These are phyloP conservation scores for Tubosaeta sp. DNA, from an alignment of 768 basidiomycete species.

Conservation along the genomic window DNA sequence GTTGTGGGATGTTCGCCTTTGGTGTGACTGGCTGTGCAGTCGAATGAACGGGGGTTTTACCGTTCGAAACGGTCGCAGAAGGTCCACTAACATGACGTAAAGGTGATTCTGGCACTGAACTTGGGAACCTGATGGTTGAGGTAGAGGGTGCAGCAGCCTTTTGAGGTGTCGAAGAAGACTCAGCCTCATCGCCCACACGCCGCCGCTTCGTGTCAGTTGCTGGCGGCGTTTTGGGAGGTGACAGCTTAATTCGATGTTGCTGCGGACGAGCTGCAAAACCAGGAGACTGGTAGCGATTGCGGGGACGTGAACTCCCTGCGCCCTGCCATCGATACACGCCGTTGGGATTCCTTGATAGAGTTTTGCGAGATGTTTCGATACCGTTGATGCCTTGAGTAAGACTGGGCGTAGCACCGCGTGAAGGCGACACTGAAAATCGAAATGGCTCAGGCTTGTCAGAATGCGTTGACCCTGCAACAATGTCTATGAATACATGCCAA, in stretches of 20 bases:
- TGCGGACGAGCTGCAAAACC: conserved; percentile 58
- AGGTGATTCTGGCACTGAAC: conserved; percentile 30
- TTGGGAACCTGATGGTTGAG: conserved; percentile 22
- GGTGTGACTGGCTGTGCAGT: conserved; percentile 22
- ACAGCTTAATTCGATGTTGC: conserved; percentile 42
- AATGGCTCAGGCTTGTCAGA: conserved; percentile 51
- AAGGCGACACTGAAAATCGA: conserved; percentile 50
- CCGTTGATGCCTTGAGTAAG: conserved; percentile 9
- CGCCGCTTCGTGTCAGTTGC: conserved; percentile 57
- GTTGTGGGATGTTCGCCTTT: conserved; percentile 22
- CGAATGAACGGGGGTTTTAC: conserved; percentile 20
- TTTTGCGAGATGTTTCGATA: conserved; percentile 43
- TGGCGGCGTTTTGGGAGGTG: conserved; percentile 34
- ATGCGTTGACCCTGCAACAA: conserved; percentile 19
- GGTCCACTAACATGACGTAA: conserved; percentile 24
- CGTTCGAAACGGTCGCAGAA: conserved; percentile 26
- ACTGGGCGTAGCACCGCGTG: conserved; percentile 28
- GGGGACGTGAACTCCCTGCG: conserved; percentile 64
- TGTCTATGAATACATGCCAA: conserved; percentile 8
- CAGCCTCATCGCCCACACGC: conserved; percentile 48
- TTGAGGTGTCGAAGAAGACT: conserved; percentile 34
- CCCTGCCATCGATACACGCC: conserved; percentile 71
- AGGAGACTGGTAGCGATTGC: conserved; percentile 70
- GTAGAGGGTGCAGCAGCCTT: conserved; percentile 25
- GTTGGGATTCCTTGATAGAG: conserved; percentile 67